Evolutionary conservation across 2,329 filamentous ascomycete genomes (phyloP).

Genomic region (Calonectria crousiana): DNA sequence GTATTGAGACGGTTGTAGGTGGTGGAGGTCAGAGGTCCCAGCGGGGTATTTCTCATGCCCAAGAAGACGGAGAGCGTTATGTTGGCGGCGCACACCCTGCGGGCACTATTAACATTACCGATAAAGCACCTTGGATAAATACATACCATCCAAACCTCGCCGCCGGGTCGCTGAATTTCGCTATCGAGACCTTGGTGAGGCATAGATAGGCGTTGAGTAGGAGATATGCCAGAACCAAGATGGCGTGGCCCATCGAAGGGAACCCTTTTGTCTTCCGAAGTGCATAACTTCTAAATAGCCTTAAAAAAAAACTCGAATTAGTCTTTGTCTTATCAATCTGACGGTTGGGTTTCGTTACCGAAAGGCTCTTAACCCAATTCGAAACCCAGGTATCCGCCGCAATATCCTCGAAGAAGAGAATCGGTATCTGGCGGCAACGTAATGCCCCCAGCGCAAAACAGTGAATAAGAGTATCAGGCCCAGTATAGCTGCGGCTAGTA

Average conservation of each 20-base stretch:
- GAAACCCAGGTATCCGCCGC: conserved; percentile 6
- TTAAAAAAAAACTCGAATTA: not conserved
- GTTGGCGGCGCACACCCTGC: conserved; percentile 61
- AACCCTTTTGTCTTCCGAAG: not conserved
- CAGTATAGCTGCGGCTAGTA: not conserved
- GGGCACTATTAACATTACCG: not conserved
- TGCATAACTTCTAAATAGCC: conserved; percentile 1
- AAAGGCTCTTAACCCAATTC: not conserved
- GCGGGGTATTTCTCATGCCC: conserved; percentile 62
- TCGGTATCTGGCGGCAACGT: conserved; percentile 2
- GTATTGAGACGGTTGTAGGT: conserved; percentile 61
- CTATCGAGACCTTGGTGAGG: not conserved
- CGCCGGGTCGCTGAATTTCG: conserved; percentile 19
- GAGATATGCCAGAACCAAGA: conserved; percentile 4
- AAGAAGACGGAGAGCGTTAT: conserved; percentile 55
- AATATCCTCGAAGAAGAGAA: conserved; percentile 6
- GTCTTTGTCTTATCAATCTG: not conserved
- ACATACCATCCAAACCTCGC: conserved; percentile 41
- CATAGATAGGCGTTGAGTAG: not conserved
- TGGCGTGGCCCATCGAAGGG: conserved; percentile 14
- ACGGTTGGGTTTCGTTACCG: not conserved
- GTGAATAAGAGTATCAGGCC: not conserved
- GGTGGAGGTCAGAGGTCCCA: conserved; percentile 45
- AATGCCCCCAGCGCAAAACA: not conserved
- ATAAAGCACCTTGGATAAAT: not conserved